Percentiles rank a stretch among this genome's conserved stretches.
phyloP scores from a whole-genome alignment of 495 filamentous ascomycete species.

The Thermothielavioides terrestris region DNA sequence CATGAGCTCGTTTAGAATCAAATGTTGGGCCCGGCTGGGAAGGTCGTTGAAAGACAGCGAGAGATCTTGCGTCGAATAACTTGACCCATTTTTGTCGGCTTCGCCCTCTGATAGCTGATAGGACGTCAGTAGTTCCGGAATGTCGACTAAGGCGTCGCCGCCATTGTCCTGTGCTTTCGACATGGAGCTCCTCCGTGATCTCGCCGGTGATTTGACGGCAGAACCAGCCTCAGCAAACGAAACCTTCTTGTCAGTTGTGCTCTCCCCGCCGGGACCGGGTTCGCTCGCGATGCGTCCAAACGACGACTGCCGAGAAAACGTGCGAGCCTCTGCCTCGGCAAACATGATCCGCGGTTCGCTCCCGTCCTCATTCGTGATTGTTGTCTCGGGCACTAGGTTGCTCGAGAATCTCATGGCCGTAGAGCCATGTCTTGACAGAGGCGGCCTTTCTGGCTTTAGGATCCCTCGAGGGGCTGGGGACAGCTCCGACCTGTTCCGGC shows the following conservation, averaged over 20 bases:
- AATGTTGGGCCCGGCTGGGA: conserved; percentile 70
- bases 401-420: conserved; percentile 55
- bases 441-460: conserved; percentile 31
- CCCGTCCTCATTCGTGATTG: conserved; percentile 54
- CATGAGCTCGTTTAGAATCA: conserved; percentile 82
- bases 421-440: conserved; percentile 44
- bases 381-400: conserved; percentile 64
- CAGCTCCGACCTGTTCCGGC: conserved; percentile 1
- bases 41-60: conserved; percentile 79
- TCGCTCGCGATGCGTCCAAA: conserved; percentile 48
- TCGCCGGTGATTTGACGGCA: conserved; percentile 14
- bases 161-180: conserved; percentile 13
- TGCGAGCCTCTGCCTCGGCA: conserved; percentile 36
- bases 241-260: conserved; percentile 53
- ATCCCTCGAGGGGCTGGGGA: conserved; percentile 9
- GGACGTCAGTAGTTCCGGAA: conserved; percentile 28
- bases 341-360: conserved; percentile 75
- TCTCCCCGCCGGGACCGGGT: conserved; percentile 38
- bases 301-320: conserved; percentile 40
- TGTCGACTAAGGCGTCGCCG: conserved; percentile 26
- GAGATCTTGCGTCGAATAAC: conserved; percentile 52
- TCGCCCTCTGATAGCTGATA: conserved; percentile 19
- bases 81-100: conserved; percentile 39
- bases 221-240: conserved; percentile 49
- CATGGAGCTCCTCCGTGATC: conserved; percentile 25